Evolutionary conservation across 2,329 filamentous ascomycete species (phyloP).

Genomic region (Xylariaceae sp.): DNA sequence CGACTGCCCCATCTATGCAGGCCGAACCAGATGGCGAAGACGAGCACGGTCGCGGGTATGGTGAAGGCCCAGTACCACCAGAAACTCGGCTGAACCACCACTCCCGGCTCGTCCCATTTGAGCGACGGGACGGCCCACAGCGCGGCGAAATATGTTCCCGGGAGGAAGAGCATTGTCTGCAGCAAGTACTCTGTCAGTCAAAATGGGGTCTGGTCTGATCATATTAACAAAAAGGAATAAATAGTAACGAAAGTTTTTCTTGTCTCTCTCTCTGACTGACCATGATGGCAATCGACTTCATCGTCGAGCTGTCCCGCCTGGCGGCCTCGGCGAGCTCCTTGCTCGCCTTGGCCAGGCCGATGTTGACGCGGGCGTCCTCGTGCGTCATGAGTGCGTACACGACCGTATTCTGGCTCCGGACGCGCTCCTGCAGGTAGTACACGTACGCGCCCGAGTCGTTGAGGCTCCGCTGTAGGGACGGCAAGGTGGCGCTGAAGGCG

Average conservation of each 20-base stretch:
- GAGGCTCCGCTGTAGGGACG: constrained; percentile 7
- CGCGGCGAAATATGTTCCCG: constrained; percentile 9
- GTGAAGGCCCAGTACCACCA: constrained; percentile 13
- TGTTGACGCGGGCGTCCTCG: constrained; percentile 8
- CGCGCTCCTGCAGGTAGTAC: constrained; percentile 11
- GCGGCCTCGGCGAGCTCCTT: constrained; percentile 11
- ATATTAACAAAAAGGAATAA: not conserved
- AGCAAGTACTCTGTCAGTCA: not conserved
- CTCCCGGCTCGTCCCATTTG: constrained; percentile 6
- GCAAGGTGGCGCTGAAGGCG: constrained; percentile 6
- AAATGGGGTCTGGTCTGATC: not conserved
- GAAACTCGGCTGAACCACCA: constrained; percentile 6
- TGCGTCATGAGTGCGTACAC: constrained; percentile 14
- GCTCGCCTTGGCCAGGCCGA: constrained; percentile 8
- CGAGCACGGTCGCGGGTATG: constrained; percentile 3
- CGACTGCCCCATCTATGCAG: constrained; percentile 5
- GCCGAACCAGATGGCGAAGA: constrained; percentile 11
- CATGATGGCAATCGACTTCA: constrained; percentile 9
- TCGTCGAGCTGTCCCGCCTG: constrained; percentile 8
- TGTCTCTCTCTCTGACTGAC: not conserved
- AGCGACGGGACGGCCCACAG: constrained; percentile 9
- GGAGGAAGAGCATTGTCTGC: constrained; percentile 10
- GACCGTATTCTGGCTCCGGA: constrained; percentile 10
- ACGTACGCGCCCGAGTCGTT: constrained; percentile 12
- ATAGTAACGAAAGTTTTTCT: not conserved